Percentiles rank a stretch among this genome's conserved stretches.
These are phyloP conservation scores for Scutellaria baicalensis DNA, from an alignment of 257 asterid genomes.

Conservation along the genomic window DNA sequence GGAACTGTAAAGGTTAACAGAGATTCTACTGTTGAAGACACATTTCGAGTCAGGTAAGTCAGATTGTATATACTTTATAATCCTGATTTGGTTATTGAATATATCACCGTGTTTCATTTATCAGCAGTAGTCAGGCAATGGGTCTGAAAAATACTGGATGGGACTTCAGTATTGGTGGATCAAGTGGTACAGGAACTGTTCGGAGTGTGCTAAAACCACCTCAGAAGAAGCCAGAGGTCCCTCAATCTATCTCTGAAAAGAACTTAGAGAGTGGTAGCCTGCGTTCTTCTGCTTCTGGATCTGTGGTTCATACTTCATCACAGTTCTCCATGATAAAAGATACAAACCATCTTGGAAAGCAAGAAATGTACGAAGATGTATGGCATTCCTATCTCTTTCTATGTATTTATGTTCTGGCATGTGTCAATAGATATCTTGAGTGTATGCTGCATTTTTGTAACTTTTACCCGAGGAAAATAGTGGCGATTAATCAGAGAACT, in stretches of 20 bases:
- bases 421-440: neutral
- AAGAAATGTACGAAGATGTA: conserved; percentile 63
- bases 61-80: conserved; percentile 18
- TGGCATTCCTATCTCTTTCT: conserved; percentile 25
- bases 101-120: conserved; percentile 17
- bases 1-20: conserved; percentile 46
- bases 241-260: conserved; percentile 45
- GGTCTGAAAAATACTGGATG: conserved; percentile 73
- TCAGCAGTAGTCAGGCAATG: conserved; percentile 55
- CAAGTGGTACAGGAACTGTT: conserved; percentile 68
- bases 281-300: conserved; percentile 65
- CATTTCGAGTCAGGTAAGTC: conserved; percentile 52
- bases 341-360: conserved; percentile 32
- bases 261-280: conserved; percentile 45
- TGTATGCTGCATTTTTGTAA: neutral
- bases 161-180: conserved; percentile 94
- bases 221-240: conserved; percentile 75
- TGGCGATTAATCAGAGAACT: neutral
- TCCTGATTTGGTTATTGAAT: conserved; percentile 3
- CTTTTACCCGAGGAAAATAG: neutral
- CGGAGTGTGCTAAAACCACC: conserved; percentile 86
- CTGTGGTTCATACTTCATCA: conserved; percentile 33
- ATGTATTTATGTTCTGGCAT: neutral
- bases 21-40: conserved; percentile 30
- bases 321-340: conserved; percentile 42